A percentile compares a stretch with the other conserved stretches of the same genome.
These are phyloP conservation scores for Aethionema arabicum DNA, from an alignment of 345 rosid genomes.

Conservation along the genomic window DNA sequence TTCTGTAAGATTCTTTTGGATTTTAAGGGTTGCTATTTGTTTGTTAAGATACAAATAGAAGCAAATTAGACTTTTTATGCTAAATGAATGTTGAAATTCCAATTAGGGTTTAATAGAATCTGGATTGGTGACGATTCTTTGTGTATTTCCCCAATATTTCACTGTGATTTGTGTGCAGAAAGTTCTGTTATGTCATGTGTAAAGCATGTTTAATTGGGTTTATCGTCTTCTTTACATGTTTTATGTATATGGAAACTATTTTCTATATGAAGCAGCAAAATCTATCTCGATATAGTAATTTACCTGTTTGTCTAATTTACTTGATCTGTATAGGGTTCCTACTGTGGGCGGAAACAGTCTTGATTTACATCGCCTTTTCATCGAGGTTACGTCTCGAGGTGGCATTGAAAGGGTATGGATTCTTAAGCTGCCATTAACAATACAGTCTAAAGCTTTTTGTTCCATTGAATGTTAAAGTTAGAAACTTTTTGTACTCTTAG, in stretches of 20 bases:
- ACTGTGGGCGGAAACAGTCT: conserved; percentile 76
- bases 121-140: conserved; percentile 3
- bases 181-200: conserved; percentile 20
- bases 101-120: conserved; percentile 22
- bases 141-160: background rate
- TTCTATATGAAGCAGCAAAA: conserved; percentile 5
- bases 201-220: conserved; percentile 13
- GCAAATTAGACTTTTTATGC: background rate
- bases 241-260: conserved; percentile 4
- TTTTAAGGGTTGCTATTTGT: conserved; percentile 9
- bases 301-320: conserved; percentile 5
- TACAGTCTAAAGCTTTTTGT: conserved; percentile 1
- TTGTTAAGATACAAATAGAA: conserved; percentile 5
- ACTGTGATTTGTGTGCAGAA: conserved; percentile 12
- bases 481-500: conserved; percentile 34
- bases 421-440: conserved; percentile 22
- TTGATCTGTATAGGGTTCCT: conserved; percentile 56
- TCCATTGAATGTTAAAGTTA: conserved; percentile 21
- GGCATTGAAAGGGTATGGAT: conserved; percentile 59
- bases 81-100: background rate
- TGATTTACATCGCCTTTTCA: conserved; percentile 79
- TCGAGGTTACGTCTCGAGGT: conserved; percentile 87
- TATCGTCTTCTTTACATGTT: conserved; percentile 6
- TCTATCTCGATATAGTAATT: conserved; percentile 25
- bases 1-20: conserved; percentile 1